Percentiles rank a stretch among this genome's conserved stretches.
Conservation (phyloP, 2,329 filamentous ascomycete species). For the Rhynchosporium secalis region DNA sequence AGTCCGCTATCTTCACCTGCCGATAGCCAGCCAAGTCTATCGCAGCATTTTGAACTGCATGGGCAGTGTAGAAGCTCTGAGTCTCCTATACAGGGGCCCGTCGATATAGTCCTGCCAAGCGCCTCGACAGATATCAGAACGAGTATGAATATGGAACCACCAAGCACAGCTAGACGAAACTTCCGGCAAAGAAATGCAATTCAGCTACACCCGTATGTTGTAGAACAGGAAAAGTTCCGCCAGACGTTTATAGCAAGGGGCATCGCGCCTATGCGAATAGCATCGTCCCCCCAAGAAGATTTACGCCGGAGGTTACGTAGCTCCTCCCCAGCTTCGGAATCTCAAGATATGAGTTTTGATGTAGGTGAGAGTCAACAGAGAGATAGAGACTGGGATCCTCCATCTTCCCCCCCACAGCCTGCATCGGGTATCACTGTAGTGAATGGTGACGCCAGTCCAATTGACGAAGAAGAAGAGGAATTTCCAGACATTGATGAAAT, state of each 20-base stretch:
- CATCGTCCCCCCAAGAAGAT: conserved; percentile 30
- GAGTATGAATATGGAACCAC: background rate
- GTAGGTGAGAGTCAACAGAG: conserved; percentile 32
- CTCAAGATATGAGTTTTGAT: conserved; percentile 25
- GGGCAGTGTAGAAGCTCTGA: background rate
- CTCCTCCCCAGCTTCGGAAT: conserved; percentile 27
- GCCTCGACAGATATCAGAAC: background rate
- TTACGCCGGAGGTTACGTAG: conserved; percentile 17
- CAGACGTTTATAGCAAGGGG: conserved; percentile 35
- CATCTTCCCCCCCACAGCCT: conserved; percentile 22
- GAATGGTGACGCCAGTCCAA: background rate
- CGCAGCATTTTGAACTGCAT: background rate
- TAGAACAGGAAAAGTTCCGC: conserved; percentile 39
- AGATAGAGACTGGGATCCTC: conserved; percentile 29
- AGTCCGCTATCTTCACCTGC: conserved; percentile 37
- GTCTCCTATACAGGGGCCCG: background rate
- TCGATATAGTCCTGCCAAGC: background rate
- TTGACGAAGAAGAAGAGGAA: conserved; percentile 33
- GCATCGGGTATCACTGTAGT: background rate
- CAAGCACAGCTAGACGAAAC: conserved; percentile 23
- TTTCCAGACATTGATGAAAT: conserved; percentile 38
- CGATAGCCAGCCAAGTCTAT: conserved; percentile 22
- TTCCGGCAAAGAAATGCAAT: conserved; percentile 38
- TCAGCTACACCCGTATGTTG: conserved; percentile 39
- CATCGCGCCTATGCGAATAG: conserved; percentile 36